Evolutionary conservation across 208 protist species (phyloP).

Genomic region (Plasmodiophora brassicae): DNA sequence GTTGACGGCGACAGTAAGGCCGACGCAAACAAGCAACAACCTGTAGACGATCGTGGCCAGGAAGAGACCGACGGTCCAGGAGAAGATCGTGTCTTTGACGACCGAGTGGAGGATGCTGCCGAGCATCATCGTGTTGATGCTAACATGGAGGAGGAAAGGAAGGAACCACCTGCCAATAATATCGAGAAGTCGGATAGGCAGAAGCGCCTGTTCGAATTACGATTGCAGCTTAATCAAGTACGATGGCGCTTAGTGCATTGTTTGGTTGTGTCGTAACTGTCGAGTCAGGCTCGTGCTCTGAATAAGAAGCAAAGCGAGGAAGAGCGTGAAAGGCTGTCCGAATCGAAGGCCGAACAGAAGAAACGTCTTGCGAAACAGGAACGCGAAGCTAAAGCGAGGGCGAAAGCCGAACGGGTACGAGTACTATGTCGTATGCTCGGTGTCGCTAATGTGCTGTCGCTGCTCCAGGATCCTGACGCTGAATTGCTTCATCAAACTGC

Average conservation of each 20-base stretch:
- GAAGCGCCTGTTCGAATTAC: not conserved
- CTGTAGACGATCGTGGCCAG: no score
- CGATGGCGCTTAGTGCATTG: not conserved
- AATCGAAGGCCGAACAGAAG: not conserved
- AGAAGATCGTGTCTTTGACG: no score
- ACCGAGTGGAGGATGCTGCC: no score
- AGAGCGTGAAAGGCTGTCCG: not conserved
- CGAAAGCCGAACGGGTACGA: not conserved
- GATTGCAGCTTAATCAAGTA: slow-evolving; percentile 7
- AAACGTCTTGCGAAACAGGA: not conserved
- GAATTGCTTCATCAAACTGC: not conserved
- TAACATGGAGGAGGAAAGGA: no score
- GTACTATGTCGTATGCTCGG: not conserved
- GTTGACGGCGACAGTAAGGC: no score
- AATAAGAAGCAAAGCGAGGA: slow-evolving; percentile 22
- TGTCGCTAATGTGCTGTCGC: not conserved
- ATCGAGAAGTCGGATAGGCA: no score
- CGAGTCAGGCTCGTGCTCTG: not conserved
- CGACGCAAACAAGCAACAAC: no score
- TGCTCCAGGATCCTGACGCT: not conserved
- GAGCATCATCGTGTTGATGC: no score
- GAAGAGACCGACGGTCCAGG: no score
- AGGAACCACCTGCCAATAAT: no score
- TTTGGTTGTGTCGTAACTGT: not conserved
- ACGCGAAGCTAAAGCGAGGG: not conserved